These are phyloP conservation scores for Naganishia cerealis DNA, from an alignment of 1,284 basidiomycete species.

Conservation along the genomic window DNA sequence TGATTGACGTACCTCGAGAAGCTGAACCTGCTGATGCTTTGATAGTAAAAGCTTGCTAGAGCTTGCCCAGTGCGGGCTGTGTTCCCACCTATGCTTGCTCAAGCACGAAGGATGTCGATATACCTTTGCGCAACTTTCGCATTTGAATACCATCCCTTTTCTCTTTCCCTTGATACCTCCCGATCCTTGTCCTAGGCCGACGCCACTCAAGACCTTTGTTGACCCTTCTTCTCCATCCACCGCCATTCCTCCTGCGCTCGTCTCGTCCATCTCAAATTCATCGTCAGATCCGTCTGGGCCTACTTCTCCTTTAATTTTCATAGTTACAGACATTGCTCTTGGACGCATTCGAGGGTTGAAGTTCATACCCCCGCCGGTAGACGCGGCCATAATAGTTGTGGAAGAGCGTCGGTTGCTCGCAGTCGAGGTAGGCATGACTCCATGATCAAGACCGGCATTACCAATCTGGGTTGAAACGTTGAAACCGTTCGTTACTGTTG, in stretches of 20 bases:
- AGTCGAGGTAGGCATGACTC: not conserved
- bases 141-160: constrained; percentile 80
- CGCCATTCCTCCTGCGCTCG: constrained; percentile 40
- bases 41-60: constrained; percentile 88
- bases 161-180: constrained; percentile 60
- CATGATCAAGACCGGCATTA: not conserved
- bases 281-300: constrained; percentile 43
- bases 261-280: constrained; percentile 43
- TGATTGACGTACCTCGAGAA: constrained; percentile 72
- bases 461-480: constrained; percentile 12
- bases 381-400: constrained; percentile 18
- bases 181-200: constrained; percentile 48
- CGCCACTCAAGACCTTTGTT: constrained; percentile 37
- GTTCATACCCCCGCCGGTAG: constrained; percentile 20
- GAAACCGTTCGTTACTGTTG: constrained; percentile 21
- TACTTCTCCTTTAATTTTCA: constrained; percentile 37
- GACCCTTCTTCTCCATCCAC: constrained; percentile 43
- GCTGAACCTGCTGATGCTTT: constrained; percentile 97
- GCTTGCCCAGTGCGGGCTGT: constrained; percentile 94
- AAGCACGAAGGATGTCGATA: constrained; percentile 92
- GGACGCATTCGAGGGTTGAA: constrained; percentile 34
- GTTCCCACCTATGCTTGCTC: constrained; percentile 97
- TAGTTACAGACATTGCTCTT: constrained; percentile 33
- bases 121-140: constrained; percentile 89
- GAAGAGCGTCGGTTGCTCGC: constrained; percentile 20